Percentiles rank a stretch among this genome's conserved stretches.
Evolutionary conservation across 148 eudicot genomes (phyloP).

Genomic region (Limonium bicolor): DNA sequence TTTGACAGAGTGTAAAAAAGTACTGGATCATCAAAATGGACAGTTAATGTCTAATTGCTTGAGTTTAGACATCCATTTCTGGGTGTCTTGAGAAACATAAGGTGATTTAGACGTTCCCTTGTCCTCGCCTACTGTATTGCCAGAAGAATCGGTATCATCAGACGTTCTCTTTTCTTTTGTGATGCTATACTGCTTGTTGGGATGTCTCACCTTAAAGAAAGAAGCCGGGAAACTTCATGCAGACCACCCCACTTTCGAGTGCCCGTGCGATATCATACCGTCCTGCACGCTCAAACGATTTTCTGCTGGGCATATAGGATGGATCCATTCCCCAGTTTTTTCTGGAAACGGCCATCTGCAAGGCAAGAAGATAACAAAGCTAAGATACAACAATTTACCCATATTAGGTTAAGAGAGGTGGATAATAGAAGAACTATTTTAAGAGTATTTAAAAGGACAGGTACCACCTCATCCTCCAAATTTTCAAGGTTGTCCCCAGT

Average conservation of each 20-base stretch:
- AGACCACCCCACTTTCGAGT: slow-evolving; percentile 96
- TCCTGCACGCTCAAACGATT: slow-evolving; percentile 93
- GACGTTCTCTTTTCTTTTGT: slow-evolving; percentile 31
- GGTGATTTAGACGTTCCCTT: slow-evolving; percentile 17
- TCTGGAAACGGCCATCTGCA: slow-evolving; percentile 77
- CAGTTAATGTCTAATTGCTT: slow-evolving; percentile 64
- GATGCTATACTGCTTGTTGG: slow-evolving; percentile 43
- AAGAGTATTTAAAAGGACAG: too few species aligned
- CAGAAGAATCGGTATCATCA: slow-evolving; percentile 18
- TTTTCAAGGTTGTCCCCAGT: slow-evolving; percentile 91
- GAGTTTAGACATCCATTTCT: slow-evolving; percentile 67
- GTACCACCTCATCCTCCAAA: slow-evolving; percentile 92
- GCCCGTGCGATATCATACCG: slow-evolving; percentile 96
- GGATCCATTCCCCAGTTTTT: slow-evolving; percentile 97
- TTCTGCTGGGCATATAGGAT: slow-evolving; percentile 88
- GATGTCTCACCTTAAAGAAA: slow-evolving; percentile 69
- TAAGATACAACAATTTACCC: background rate
- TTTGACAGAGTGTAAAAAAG: too few species aligned
- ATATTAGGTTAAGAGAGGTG: too few species aligned
- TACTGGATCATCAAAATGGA: too few species aligned
- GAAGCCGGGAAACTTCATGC: slow-evolving; percentile 93
- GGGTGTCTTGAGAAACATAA: slow-evolving; percentile 43
- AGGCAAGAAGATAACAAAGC: background rate
- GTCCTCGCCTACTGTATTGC: slow-evolving; percentile 18
- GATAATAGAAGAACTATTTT: too few species aligned